phyloP scores from a whole-genome alignment of 768 basidiomycete species.

The Suillus subaureus region DNA sequence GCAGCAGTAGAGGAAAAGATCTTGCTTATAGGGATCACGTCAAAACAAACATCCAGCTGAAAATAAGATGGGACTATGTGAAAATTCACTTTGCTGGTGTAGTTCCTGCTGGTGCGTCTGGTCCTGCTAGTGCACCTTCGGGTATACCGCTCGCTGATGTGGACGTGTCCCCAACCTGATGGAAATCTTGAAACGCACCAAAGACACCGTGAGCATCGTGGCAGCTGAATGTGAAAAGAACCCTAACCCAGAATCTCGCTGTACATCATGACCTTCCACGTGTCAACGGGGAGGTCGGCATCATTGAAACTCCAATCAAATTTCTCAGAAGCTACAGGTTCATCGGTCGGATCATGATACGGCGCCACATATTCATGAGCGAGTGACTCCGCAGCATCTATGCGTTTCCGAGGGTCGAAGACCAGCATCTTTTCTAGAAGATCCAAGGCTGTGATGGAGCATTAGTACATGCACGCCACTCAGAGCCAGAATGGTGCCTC shows the following conservation, averaged over 20 bases:
- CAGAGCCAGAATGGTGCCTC: conserved; percentile 22
- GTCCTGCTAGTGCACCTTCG: conserved; percentile 71
- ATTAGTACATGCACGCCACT: not conserved
- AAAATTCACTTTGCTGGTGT: conserved; percentile 12
- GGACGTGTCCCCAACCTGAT: conserved; percentile 67
- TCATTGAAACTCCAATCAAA: conserved; percentile 99
- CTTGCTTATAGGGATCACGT: conserved; percentile 1
- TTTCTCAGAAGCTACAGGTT: conserved; percentile 89
- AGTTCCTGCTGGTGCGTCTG: conserved; percentile 40
- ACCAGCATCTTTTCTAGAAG: conserved; percentile 98
- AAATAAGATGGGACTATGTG: conserved; percentile 1
- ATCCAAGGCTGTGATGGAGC: conserved; percentile 69
- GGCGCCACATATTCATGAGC: conserved; percentile 93
- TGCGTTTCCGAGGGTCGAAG: conserved; percentile 96
- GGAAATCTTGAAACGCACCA: conserved; percentile 60
- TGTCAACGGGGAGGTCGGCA: conserved; percentile 96
- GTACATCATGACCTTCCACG: conserved; percentile 99
- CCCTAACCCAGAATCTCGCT: conserved; percentile 90
- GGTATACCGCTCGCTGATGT: conserved; percentile 41
- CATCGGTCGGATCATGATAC: conserved; percentile 98
- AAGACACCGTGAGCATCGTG: conserved; percentile 3
- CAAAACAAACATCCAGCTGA: conserved; percentile 1
- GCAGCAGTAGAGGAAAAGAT: conserved; percentile 5
- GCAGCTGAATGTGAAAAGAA: not conserved
- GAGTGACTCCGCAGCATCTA: conserved; percentile 90